Base-by-base conservation (phyloP, 306 rosid genomes). In the Sicyos edulis region DNA sequence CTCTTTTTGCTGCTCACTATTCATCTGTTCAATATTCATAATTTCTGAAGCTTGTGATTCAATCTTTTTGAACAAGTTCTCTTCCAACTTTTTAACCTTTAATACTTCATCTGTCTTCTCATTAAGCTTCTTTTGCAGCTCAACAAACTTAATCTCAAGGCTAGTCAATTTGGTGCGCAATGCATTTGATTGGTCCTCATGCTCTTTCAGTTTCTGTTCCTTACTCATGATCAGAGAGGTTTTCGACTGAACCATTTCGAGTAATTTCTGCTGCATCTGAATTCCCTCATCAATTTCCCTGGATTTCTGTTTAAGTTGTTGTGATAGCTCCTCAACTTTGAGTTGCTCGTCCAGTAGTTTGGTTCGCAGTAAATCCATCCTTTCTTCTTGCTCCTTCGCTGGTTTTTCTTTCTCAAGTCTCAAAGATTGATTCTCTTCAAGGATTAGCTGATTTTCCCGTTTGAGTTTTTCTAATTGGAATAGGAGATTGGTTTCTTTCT, bases 241-340 rank as follows among this genome's bases (percentile, higher is more conserved):
- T 55, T 86, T 92, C 50, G 80, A 77, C 14, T 78, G 86, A 56
- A 86, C 74, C 49, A 79, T 47, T 50, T 75, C 81, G 9, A 80
- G 49, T 55, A 89, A 83, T 20, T 57, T 80, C 47, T 54, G 82
- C n/a, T 86, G 95, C 44, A 86, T 71, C 67, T 50, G 67, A 78
- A 79, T 75, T 19, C 81, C 83, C 73, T 85, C 87, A 3, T 85
- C 86, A 10, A 77, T 76, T 69, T 90, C 85, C 76, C 32, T 75
- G 16, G 74, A 68, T 80, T 75, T 83, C n/a, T 69, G 76, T 24
- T 54, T 40, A 17, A 85, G 79, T 74, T 62, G 79, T 61, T 63
- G 65, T 53, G 79, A 82, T 8, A 90, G 80, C 56, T 83, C 82
- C 8, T 81, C 78, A 2, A 82, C 77, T 73, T 77, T 82, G 0